phyloP scores from a whole-genome alignment of 2,329 filamentous ascomycete species.

The Coleophoma cylindrospora region DNA sequence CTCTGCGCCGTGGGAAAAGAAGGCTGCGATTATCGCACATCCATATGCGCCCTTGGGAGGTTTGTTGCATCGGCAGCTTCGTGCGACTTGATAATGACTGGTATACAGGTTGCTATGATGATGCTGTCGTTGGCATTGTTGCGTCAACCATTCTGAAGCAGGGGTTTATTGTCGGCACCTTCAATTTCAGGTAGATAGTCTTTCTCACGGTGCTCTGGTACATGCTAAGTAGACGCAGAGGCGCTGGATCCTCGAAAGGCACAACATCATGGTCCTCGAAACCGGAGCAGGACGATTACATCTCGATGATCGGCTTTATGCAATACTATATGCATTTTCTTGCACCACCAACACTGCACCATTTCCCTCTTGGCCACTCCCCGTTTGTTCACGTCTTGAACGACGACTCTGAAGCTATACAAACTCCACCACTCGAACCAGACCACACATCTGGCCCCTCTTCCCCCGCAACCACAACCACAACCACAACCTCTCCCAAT shows the following conservation, averaged over 20 bases:
- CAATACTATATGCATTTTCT: slow-evolving; percentile 62
- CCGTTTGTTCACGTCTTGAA: slow-evolving; percentile 2
- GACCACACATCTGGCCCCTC: neutral
- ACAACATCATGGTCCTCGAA: slow-evolving; percentile 83
- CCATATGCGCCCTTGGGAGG: slow-evolving; percentile 89
- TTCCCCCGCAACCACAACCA: neutral
- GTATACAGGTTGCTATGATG: slow-evolving; percentile 57
- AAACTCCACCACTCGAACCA: slow-evolving; percentile 3
- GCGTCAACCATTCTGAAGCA: slow-evolving; percentile 53
- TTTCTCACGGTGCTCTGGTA: neutral
- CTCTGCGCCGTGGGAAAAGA: slow-evolving; percentile 28
- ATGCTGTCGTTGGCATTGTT: slow-evolving; percentile 67
- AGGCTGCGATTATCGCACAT: slow-evolving; percentile 71
- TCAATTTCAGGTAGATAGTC: slow-evolving; percentile 74
- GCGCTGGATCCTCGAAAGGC: slow-evolving; percentile 69
- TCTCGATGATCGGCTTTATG: slow-evolving; percentile 76
- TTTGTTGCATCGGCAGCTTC: too few species aligned
- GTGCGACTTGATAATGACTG: too few species aligned
- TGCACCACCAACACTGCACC: slow-evolving; percentile 5
- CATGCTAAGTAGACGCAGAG: slow-evolving; percentile 44
- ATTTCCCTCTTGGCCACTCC: slow-evolving; percentile 1
- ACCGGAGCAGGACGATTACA: slow-evolving; percentile 77
- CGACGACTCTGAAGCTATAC: slow-evolving; percentile 10
- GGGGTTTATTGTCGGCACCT: slow-evolving; percentile 77
- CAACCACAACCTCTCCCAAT: neutral